phyloP scores from a whole-genome alignment of 176 grass and related monocot species.

The Otatea glauca region DNA sequence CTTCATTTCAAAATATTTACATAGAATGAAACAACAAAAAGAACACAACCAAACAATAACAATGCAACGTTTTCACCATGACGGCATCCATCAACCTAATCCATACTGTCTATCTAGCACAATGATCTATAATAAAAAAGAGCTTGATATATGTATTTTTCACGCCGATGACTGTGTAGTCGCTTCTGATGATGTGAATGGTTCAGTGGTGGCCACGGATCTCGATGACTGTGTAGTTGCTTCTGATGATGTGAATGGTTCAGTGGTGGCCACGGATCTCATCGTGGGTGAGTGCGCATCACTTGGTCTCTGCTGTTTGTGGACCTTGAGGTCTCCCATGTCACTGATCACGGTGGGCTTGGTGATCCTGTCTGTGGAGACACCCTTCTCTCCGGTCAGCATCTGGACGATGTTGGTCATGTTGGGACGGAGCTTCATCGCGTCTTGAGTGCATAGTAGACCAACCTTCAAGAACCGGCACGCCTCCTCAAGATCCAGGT shows the following conservation, averaged over 20 bases:
- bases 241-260: slow-evolving; percentile 43
- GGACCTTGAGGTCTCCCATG: slow-evolving; percentile 52
- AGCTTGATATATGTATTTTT: background rate
- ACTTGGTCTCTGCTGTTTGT: slow-evolving; percentile 24
- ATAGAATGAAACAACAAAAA: background rate
- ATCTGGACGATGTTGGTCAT: slow-evolving; percentile 63
- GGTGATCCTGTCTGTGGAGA: slow-evolving; percentile 58
- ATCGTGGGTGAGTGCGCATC: background rate
- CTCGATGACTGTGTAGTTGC: slow-evolving; percentile 32
- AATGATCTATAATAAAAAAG: slow-evolving; percentile 14
- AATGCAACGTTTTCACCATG: background rate
- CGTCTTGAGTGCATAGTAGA: slow-evolving; percentile 81
- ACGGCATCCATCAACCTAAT: slow-evolving; percentile 19
- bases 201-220: slow-evolving; percentile 36
- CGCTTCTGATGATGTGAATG: slow-evolving; percentile 39
- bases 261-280: slow-evolving; percentile 36
- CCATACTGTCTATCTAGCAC: background rate
- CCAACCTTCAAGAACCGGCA: slow-evolving; percentile 74
- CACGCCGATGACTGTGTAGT: slow-evolving; percentile 31
- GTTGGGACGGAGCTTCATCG: slow-evolving; percentile 66
- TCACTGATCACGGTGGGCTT: slow-evolving; percentile 67
- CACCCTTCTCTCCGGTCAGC: slow-evolving; percentile 64
- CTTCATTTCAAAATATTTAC: background rate
- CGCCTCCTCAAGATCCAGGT: slow-evolving; percentile 67
- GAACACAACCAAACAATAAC: background rate